Base-by-base conservation (phyloP, 352 stramenopile species). In the Phytophthora podocarpi region DNA sequence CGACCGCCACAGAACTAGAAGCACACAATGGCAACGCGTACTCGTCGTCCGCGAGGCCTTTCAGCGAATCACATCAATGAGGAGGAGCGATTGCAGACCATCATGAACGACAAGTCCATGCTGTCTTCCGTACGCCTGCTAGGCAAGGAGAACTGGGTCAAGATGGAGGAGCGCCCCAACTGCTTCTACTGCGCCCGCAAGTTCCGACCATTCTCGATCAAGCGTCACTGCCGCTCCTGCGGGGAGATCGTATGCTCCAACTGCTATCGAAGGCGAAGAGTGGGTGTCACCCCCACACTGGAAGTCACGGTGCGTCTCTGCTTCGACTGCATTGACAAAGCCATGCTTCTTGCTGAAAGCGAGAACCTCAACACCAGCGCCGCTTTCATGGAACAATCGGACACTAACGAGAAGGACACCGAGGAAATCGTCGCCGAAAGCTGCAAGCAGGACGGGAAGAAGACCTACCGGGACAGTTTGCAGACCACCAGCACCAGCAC, bases 181-280 rank as follows among this genome's bases (percentile, higher is more conserved):
- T 96, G 87, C 66, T 91, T 86, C 54, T 93, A 88, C 55, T 96
- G 87, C 42, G 70, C 85, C 15, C 70, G 73, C 42, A 90, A 81
- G 65, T 95, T 96, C 51, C 81, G 75, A 2, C 76, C 84, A 0
- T 92, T 96, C 39, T 76, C 74, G 23, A 68, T 89, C 30, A 87
- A 90, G 57, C 82, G 91, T 42, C 84, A 96, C 58, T 96, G 87
- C 45, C 85, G 85, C 28, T 82, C 68, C 1, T 96, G 87, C 30
- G 87, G 85, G 10, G 85, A 93, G 24, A 71, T 96, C 20, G 78
- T 95, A 13, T 96, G 87, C 57, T 83, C 73, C 48, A 74, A 65
- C 12, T 96, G 87, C 70, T 91, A 89, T 36, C 65, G 72, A 7
- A 76, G 83, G 34, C 76, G 83, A 31, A 71, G 74, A 18, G 83